Evolutionary conservation across 176 grass and related monocot species (phyloP), one percentile per base, ranked within the genome.

Genomic region (Carex littledalei): DNA sequence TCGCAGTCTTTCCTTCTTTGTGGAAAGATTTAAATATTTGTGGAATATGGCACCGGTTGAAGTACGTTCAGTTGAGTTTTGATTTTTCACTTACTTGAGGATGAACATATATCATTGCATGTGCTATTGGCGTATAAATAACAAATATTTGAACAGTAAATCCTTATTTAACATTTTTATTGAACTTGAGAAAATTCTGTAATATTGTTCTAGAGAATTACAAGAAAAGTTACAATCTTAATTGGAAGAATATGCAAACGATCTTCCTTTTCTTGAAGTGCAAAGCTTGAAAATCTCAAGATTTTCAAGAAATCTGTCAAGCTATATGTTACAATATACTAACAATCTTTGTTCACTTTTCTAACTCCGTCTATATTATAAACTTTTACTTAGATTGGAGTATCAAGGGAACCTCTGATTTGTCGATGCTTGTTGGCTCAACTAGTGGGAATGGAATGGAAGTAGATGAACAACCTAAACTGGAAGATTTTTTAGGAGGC

Each of bases 401-500:
- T 37, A 53, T 67, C 52, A 90, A 86, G 79, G 55, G 83, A 61
- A 82, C 88, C 5, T 90, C 88, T 12, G 88, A 90, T 81, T 82
- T 90, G 31, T 90, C 88, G 6, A 86, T 86, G 67, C 63, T 90
- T 18, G 81, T 85, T 14, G 54, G 77, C 12, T 61, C 77, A 26
- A 86, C 63, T 8, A 82, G 85, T 26, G 78, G 37, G 34, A 84
- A 74, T 18, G 63, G 53, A 67, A 79, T 84, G 67, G 57, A 82
- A 32, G 82, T 87, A 0, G 81, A 86, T 60, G 66, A 61, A 58
- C 84, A 77, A 63, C 87, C 88, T 1, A 94, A 94, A 84, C 88
- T 94, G 0, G 93, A 92, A 84, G 90, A 94, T 77, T 92, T 90
- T 70, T 87, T 94, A 45, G 88, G 93, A 29, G 57, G 83, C 56